phyloP scores from a whole-genome alignment of 2,329 filamentous ascomycete genomes.

The Verticillium klebahnii region DNA sequence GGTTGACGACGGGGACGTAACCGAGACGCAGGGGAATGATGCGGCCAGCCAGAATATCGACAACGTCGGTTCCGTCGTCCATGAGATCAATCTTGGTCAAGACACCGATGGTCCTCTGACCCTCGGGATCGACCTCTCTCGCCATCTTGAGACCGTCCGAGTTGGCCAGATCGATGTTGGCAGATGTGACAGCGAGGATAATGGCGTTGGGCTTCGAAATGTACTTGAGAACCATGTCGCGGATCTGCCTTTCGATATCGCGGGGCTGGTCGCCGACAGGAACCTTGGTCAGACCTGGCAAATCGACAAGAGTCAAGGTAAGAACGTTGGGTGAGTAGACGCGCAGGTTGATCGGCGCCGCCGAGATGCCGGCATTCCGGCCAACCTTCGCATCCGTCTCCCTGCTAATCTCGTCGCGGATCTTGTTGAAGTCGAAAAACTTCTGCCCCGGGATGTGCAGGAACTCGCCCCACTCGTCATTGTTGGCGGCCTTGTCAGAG shows the following conservation, averaged over 20 bases:
- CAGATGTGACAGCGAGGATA: conserved; percentile 91
- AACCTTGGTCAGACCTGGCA: conserved; percentile 94
- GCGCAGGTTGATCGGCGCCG: conserved; percentile 92
- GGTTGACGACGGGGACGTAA: conserved; percentile 96
- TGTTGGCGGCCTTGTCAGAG: conserved; percentile 82
- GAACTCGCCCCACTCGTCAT: conserved; percentile 98
- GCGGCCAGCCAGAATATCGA: conserved; percentile 95
- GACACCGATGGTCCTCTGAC: conserved; percentile 96
- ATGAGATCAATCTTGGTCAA: conserved; percentile 98
- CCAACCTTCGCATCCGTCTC: conserved; percentile 97
- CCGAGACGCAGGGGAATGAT: conserved; percentile 93
- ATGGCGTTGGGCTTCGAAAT: conserved; percentile 98
- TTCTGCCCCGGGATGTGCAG: conserved; percentile 96
- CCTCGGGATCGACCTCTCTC: conserved; percentile 93
- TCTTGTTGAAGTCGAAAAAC: conserved; percentile 97
- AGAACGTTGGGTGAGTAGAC: conserved; percentile 99
- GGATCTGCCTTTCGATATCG: conserved; percentile 95
- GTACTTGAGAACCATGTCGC: conserved; percentile 97
- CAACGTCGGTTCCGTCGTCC: conserved; percentile 97
- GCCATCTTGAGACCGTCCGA: conserved; percentile 96
- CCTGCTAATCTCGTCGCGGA: conserved; percentile 92
- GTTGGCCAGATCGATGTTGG: conserved; percentile 97
- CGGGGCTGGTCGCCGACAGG: conserved; percentile 93
- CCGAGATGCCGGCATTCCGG: conserved; percentile 92
- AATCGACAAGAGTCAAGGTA: conserved; percentile 91